phyloP scores from a whole-genome alignment of 2,329 filamentous ascomycete species.

The Chaetomium sp. region DNA sequence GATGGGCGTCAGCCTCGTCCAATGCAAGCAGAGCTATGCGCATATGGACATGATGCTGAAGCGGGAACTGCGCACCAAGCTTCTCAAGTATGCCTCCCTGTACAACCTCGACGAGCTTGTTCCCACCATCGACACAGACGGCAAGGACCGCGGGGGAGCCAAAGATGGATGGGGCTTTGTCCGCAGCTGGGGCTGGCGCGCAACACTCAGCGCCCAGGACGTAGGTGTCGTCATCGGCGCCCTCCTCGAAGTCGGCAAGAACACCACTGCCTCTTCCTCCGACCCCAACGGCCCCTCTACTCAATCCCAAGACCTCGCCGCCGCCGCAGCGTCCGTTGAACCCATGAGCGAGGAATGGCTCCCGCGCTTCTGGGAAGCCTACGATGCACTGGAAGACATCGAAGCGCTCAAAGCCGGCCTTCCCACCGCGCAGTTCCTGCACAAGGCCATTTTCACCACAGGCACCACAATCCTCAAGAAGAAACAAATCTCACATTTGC shows the following conservation, averaged over 20 bases:
- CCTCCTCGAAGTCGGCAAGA: slow-evolving; percentile 81
- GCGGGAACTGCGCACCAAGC: slow-evolving; percentile 72
- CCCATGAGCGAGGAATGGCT: slow-evolving; percentile 59
- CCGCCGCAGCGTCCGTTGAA: slow-evolving; percentile 36
- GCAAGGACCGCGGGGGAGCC: slow-evolving; percentile 59
- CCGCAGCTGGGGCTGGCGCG: slow-evolving; percentile 94
- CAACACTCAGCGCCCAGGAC: slow-evolving; percentile 86
- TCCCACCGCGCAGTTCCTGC: slow-evolving; percentile 78
- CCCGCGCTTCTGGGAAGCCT: slow-evolving; percentile 63
- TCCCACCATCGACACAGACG: slow-evolving; percentile 66
- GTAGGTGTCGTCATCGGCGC: slow-evolving; percentile 89
- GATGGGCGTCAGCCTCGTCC: slow-evolving; percentile 90
- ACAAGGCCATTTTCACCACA: slow-evolving; percentile 87
- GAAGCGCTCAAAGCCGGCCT: slow-evolving; percentile 70
- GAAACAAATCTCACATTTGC: slow-evolving; percentile 84
- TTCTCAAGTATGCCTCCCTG: slow-evolving; percentile 84
- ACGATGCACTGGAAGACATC: slow-evolving; percentile 66
- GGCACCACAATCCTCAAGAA: slow-evolving; percentile 89
- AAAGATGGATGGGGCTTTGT: slow-evolving; percentile 98
- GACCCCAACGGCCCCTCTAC: slow-evolving; percentile 13
- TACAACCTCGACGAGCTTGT: slow-evolving; percentile 95
- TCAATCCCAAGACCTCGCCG: slow-evolving; percentile 33
- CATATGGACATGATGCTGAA: slow-evolving; percentile 99
- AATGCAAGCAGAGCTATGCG: slow-evolving; percentile 92
- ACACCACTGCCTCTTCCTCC: slow-evolving; percentile 30